These are phyloP conservation scores for Holtermanniella nyarrowii DNA, from an alignment of 768 basidiomycete genomes.

Conservation along the genomic window DNA sequence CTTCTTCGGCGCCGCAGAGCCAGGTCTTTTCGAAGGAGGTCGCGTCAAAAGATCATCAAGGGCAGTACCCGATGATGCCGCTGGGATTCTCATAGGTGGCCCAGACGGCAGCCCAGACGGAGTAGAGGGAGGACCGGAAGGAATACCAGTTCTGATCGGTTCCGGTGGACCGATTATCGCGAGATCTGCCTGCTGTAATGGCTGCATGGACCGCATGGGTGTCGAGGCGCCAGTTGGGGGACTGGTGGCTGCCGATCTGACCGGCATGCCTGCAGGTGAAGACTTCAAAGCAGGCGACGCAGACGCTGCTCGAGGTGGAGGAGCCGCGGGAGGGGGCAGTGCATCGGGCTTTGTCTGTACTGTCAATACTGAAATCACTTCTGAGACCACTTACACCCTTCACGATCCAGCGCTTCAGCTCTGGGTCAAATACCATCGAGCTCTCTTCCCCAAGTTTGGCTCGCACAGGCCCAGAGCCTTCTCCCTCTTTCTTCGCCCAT, in stretches of 20 bases:
- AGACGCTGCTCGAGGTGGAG: slow-evolving; percentile 76
- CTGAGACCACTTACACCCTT: slow-evolving; percentile 57
- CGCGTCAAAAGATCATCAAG: slow-evolving; percentile 44
- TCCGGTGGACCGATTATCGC: too few relatives aligned
- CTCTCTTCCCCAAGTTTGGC: slow-evolving; percentile 89
- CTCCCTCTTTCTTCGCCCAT: slow-evolving; percentile 57
- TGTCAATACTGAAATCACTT: neutral
- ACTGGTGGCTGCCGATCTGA: slow-evolving; percentile 3
- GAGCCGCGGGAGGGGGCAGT: slow-evolving; percentile 50
- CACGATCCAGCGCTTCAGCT: slow-evolving; percentile 93
- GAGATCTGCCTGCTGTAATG: too few relatives aligned
- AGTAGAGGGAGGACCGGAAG: too few relatives aligned
- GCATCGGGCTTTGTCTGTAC: slow-evolving; percentile 47
- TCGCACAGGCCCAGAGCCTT: slow-evolving; percentile 59
- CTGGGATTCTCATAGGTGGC: too few relatives aligned
- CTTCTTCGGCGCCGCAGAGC: slow-evolving; percentile 54
- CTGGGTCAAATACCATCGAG: slow-evolving; percentile 84
- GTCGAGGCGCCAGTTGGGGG: too few relatives aligned
- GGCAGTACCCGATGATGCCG: slow-evolving; percentile 13
- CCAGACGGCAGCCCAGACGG: too few relatives aligned
- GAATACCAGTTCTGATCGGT: too few relatives aligned
- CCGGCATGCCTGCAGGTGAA: neutral
- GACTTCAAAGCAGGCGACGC: slow-evolving; percentile 53
- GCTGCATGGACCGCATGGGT: too few relatives aligned
- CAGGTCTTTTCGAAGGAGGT: slow-evolving; percentile 48